These are phyloP conservation scores for Aureobasidium namibiae DNA, from an alignment of 2,329 filamentous ascomycete species.

Conservation along the genomic window DNA sequence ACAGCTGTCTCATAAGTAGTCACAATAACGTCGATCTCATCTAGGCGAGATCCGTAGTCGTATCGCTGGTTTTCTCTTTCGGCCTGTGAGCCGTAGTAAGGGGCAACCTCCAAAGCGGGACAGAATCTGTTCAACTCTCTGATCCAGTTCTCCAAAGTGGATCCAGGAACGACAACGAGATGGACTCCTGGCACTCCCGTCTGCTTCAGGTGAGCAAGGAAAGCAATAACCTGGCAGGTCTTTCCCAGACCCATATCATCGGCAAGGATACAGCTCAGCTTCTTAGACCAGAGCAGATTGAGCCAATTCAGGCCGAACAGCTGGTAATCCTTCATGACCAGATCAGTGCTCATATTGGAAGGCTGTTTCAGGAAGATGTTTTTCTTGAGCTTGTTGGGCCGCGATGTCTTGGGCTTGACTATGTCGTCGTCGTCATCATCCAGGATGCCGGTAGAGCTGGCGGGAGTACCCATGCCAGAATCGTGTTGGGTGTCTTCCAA, in stretches of 20 bases:
- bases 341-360: slow-evolving; percentile 63
- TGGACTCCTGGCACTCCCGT: slow-evolving; percentile 61
- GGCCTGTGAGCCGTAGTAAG: slow-evolving; percentile 63
- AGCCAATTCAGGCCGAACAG: slow-evolving; percentile 94
- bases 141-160: slow-evolving; percentile 93
- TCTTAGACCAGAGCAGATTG: slow-evolving; percentile 67
- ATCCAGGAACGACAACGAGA: slow-evolving; percentile 83
- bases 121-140: slow-evolving; percentile 85
- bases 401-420: slow-evolving; percentile 30
- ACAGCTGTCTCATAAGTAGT: slow-evolving; percentile 61
- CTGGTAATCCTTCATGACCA: slow-evolving; percentile 86
- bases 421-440: slow-evolving; percentile 25
- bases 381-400: slow-evolving; percentile 28
- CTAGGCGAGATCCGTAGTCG: slow-evolving; percentile 54
- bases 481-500: slow-evolving; percentile 47
- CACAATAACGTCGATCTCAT: slow-evolving; percentile 61
- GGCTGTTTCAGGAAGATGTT: slow-evolving; percentile 57
- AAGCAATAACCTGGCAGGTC: slow-evolving; percentile 91
- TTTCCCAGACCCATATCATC: slow-evolving; percentile 96
- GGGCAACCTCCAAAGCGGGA: slow-evolving; percentile 61
- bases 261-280: slow-evolving; percentile 81
- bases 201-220: slow-evolving; percentile 75
- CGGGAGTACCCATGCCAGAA: slow-evolving; percentile 59
- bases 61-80: slow-evolving; percentile 62
- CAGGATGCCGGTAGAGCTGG: slow-evolving; percentile 25